A percentile compares a stretch with the other conserved stretches of the same genome.
Conservation (phyloP, 2,329 filamentous ascomycete genomes). For the Sordariomycetes sp. region DNA sequence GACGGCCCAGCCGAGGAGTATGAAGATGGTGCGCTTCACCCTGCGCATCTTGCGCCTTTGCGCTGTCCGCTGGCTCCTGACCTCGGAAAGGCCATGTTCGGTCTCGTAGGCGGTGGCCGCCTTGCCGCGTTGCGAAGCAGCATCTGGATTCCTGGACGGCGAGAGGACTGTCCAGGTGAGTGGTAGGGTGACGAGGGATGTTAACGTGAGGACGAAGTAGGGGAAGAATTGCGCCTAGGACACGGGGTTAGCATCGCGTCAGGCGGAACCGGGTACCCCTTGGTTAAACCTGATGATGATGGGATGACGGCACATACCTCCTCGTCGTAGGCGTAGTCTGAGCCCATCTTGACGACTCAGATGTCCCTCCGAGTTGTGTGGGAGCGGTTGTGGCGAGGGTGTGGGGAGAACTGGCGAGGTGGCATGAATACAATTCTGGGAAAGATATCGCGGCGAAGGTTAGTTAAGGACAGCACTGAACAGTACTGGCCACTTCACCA, state of each 20-base stretch:
- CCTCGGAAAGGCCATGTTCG: slow-evolving; percentile 62
- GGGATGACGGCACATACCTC: slow-evolving; percentile 37
- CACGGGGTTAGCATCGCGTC: neutral
- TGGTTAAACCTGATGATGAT: neutral
- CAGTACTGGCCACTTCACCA: slow-evolving; percentile 4
- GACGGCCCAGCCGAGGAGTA: slow-evolving; percentile 63
- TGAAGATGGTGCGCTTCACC: slow-evolving; percentile 70
- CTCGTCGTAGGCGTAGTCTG: slow-evolving; percentile 97
- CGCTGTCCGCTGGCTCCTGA: slow-evolving; percentile 69
- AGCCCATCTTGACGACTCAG: slow-evolving; percentile 53
- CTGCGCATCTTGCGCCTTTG: slow-evolving; percentile 84
- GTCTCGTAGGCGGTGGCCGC: slow-evolving; percentile 58
- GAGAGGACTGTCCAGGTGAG: slow-evolving; percentile 81
- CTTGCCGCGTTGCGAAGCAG: slow-evolving; percentile 69
- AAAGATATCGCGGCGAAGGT: neutral
- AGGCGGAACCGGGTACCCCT: neutral
- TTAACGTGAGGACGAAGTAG: slow-evolving; percentile 91
- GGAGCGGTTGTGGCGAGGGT: neutral
- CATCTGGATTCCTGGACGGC: slow-evolving; percentile 62
- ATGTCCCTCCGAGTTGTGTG: neutral
- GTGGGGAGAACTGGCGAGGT: neutral
- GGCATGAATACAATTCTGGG: slow-evolving; percentile 3
- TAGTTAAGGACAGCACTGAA: neutral
- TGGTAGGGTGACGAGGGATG: slow-evolving; percentile 75
- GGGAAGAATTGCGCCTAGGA: slow-evolving; percentile 88